Evolutionary conservation across 352 stramenopile genomes (phyloP), one percentile per base, ranked within the genome.

Genomic region (Phytophthora constricta): DNA sequence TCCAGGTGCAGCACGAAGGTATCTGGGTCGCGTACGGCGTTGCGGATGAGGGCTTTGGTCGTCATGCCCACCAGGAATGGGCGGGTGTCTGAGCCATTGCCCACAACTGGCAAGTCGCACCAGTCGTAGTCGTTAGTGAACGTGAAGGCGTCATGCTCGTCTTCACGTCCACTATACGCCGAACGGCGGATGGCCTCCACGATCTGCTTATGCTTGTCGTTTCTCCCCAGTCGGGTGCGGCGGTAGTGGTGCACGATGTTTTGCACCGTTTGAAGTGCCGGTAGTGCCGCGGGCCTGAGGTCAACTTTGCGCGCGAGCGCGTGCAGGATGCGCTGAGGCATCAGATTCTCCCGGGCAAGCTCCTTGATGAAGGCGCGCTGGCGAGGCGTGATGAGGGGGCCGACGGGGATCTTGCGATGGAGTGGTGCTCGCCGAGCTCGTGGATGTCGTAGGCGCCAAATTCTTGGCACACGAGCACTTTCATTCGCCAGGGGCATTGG

Each of bases 211-310:
- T 28, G 45, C 43, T 49, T 52, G 22, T 59, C 58, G 20, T 59
- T 66, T 11, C 41, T 27, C 1, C 49, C 58, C 0, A 59, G 48
- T 0, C 16, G 14, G 0, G 49, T 59, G 9, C 26, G 47, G 5
- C 47, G 47, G 3, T 34, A 65, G 47, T 65, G 47, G 17, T 58
- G 9, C n/a, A 58, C 47, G n/a, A 51, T 45, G 48, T 65, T 65
- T 65, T 65, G 58, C 34, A 65, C 28, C 9, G 45, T 64, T 3
- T 33, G 47, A 7, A 64, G 22, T 16, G 45, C 46, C 1, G 57
- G 47, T 19, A 57, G 57, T 16, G 23, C 31, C 20, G 31, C 14
- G 31, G 47, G 22, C 16, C 17, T 31, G 5, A 49, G 41, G 13
- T 45, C 34, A 45, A 65, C 58, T n/a, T 57, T 65, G 37, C 48